Evolutionary conservation across 2,329 filamentous ascomycete genomes (phyloP), one percentile per base, ranked within the genome.

Genomic region (Colletotrichum neosansevieriae): DNA sequence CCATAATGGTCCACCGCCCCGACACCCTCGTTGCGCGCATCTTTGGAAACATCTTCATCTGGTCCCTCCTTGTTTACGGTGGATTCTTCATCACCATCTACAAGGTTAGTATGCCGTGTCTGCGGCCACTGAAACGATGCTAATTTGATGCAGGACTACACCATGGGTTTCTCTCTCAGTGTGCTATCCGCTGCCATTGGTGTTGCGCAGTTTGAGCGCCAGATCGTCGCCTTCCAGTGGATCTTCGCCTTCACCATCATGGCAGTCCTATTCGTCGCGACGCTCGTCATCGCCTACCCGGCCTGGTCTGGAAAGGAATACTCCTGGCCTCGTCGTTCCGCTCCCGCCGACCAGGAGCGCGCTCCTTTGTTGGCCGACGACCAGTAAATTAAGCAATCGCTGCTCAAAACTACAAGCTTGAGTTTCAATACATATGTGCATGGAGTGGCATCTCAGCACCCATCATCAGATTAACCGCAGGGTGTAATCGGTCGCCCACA

Each of bases 181-280:
- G 85, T 94, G 50, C 82, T 97, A 53, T 82, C 89, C 1, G 89
- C 93, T 5, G 88, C 93, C 17, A 88, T 97, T 47, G 93, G 92
- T 12, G 88, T 96, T 15, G 87, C 89, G 13, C 94, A 97, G 78
- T 90, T 97, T 81, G 82, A 89, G 58, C 85, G 86, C 74, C 89
- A 94, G 77, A 79, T 91, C 67, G 84, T 97, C 72, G 92, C 93
- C 6, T 84, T 97, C 71, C 94, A 97, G 81, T 97, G 94, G 94
- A 95, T 97, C 79, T 97, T 97, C 77, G 92, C 94, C 38, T 96
- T 97, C 75, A 84, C 89, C 70, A 94, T 97, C 77, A 94, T 95
- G 85, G 88, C 85, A 1, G 77, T 92, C 29, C 86, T 97, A 60
- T 91, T 96, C 77, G 78, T 94, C 19, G 80, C 88, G 17, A 93